Base-by-base conservation (phyloP, 352 stramenopile species). In the Pythium monospermum region DNA sequence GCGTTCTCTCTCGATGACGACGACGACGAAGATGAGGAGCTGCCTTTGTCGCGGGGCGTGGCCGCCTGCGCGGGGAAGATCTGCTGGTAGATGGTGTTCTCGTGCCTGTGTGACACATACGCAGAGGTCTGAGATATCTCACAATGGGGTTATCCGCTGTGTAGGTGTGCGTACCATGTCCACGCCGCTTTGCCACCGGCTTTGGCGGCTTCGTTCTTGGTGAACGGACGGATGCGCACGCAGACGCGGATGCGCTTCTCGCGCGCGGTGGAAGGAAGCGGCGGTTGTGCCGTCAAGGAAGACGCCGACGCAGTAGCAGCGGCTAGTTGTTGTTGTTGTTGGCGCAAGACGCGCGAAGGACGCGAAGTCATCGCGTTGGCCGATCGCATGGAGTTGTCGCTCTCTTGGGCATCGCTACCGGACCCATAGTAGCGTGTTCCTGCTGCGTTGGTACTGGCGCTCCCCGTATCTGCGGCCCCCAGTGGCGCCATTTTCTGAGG, bases 1-100 rank as follows among this genome's bases (percentile, higher is more conserved):
- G 69, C 61, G 12, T 47, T 56, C 21, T 25, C 30, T 21, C 23
- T 16, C n/a, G 28, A 35, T 8, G 53, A 54, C 18, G 55, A 13
- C 26, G 47, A 23, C 3, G 46, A 42, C 10, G 47, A 49, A 6
- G 32, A 15, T 7, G 50, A 51, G 13, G 50, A 32, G 15, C 40
- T 45, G 49, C 49, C 33, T 44, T 37, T 44, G 28, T 31, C 26
- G 3, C 16, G 16, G 25, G 25, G 54, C 6, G 46, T 22, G 33
- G 40, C n/a, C 66, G 70, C 72, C 42, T 80, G 75, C 38, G 77
- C 79, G 2, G 75, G 80, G 58, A 87, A 87, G 57, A 91, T 88
- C 64, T 91, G 76, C 59, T 94, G 85, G 71, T 87, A 87, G 71
- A 96, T 95, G 51, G 68, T 88, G 60, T 91, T 89, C 37, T 85